Base-by-base conservation (phyloP, 2,329 filamentous ascomycete genomes). In the Aspergillus pseudoglaucus region DNA sequence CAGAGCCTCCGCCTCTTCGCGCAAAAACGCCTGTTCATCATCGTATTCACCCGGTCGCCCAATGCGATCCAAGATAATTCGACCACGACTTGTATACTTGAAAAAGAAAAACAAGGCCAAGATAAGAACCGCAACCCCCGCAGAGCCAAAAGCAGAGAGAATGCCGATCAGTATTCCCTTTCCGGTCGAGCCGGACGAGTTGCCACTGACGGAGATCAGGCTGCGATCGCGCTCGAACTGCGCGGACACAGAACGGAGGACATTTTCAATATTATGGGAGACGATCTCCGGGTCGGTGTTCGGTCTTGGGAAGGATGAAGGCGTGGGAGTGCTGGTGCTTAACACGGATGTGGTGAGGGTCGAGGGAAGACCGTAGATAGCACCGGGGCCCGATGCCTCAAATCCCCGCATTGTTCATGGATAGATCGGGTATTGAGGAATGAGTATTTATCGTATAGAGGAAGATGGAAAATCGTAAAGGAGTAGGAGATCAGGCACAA, bases 31-130 rank as follows among this genome's bases (percentile, higher is more conserved):
- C 72, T 97, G 91, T 69, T 97, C 93, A 71, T 98, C 93, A 66
- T 98, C 93, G 68, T 90, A 98, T 72, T 97, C 93, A 60, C 93
- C 93, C 0, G 93, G 93, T 51, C 91, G 80, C 41, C 90, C 90
- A 67, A 98, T 85, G 55, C 91, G 84, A 73, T 98, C 93, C 58
- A 98, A 80, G 54, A 97, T 82, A 63, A 98, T 96, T 58, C 91
- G 83, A 39, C 91, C 91, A 44, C 85, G 85, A 47, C 79, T 82
- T 33, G 91, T 96, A 68, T 94, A 94, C 71, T 87, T 83, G 70
- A 97, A 93, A 74, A 96, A 93, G 71, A 95, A 96, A 65, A 97
- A 83, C 63, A 93, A 74, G 46, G 86, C 76, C 59, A 91, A 83
- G 49, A 94, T 76, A 53, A 94, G 68, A 49, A 88, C 85, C 53